Conservation (phyloP, 2,329 filamentous ascomycete genomes). For the Ophiostoma populinum region DNA sequence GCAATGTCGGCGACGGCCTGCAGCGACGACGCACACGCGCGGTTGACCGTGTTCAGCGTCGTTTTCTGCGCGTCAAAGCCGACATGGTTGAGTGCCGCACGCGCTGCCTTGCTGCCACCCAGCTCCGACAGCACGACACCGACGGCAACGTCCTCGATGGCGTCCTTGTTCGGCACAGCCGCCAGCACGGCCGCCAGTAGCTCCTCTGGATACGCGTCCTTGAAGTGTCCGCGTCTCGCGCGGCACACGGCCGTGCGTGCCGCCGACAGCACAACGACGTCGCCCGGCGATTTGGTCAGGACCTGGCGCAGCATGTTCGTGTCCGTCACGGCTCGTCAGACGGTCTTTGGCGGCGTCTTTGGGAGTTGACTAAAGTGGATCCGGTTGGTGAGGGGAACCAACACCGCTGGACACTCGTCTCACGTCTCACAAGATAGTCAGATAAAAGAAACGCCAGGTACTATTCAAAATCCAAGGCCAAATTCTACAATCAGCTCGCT, state of each 20-base stretch:
- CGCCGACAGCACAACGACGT: conserved; percentile 80
- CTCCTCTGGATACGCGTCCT: conserved; percentile 82
- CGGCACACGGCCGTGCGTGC: conserved; percentile 76
- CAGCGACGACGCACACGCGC: conserved; percentile 66
- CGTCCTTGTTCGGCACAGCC: conserved; percentile 43
- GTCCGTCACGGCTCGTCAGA: too few relatives aligned
- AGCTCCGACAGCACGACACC: conserved; percentile 85
- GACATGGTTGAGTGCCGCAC: conserved; percentile 78
- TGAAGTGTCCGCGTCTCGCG: conserved; percentile 66
- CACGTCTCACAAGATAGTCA: too few relatives aligned
- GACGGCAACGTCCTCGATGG: conserved; percentile 64
- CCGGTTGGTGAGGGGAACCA: too few relatives aligned
- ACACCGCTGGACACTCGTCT: too few relatives aligned
- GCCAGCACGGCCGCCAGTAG: conserved; percentile 51
- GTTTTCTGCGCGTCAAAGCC: conserved; percentile 52
- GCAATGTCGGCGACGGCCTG: conserved; percentile 61
- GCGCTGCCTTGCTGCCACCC: conserved; percentile 74
- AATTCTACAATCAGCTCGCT: conserved; percentile 1
- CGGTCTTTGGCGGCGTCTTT: too few relatives aligned
- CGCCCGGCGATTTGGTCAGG: conserved; percentile 60
- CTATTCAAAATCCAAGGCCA: neutral
- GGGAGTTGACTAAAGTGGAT: too few relatives aligned
- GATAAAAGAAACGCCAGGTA: neutral
- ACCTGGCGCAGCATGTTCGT: too few relatives aligned
- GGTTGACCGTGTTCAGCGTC: conserved; percentile 72